phyloP scores from a whole-genome alignment of 2,329 filamentous ascomycete genomes.

The Fusarium domesticum region DNA sequence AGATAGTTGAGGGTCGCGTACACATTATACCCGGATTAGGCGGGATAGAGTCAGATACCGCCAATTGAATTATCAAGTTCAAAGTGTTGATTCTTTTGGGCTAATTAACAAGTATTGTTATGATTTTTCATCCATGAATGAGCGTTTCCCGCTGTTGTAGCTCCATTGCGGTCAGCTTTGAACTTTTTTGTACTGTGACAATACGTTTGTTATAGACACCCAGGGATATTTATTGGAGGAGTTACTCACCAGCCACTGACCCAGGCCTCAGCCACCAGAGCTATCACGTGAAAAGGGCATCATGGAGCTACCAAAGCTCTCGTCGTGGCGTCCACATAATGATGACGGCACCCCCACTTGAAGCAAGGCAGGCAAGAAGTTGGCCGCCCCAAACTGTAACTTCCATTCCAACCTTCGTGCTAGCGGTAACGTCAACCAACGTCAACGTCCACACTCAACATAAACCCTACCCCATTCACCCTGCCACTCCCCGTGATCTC shows the following conservation, averaged over 20 bases:
- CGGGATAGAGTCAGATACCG: neutral
- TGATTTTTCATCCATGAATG: no score
- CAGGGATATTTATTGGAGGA: no score
- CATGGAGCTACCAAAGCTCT: constrained; percentile 14
- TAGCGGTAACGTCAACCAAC: constrained; percentile 14
- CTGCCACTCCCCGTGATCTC: constrained; percentile 4
- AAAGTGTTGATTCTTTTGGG: no score
- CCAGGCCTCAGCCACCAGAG: neutral
- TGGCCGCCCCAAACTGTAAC: constrained; percentile 18
- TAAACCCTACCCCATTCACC: constrained; percentile 9
- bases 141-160: no score
- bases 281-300: constrained; percentile 21
- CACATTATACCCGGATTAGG: constrained; percentile 13
- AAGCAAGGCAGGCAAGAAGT: constrained; percentile 22
- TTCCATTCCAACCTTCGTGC: neutral
- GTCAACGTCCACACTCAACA: constrained; percentile 21
- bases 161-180: no score
- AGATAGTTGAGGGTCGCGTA: constrained; percentile 4
- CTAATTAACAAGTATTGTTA: no score
- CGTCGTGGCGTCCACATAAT: constrained; percentile 24
- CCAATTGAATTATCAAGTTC: no score
- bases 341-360: constrained; percentile 30
- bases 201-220: no score
- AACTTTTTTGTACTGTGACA: no score
- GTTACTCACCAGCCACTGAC: no score